Evolutionary conservation across 768 basidiomycete species (phyloP), one percentile per base, ranked within the genome.

Genomic region (Candolleomyces eurysporus): DNA sequence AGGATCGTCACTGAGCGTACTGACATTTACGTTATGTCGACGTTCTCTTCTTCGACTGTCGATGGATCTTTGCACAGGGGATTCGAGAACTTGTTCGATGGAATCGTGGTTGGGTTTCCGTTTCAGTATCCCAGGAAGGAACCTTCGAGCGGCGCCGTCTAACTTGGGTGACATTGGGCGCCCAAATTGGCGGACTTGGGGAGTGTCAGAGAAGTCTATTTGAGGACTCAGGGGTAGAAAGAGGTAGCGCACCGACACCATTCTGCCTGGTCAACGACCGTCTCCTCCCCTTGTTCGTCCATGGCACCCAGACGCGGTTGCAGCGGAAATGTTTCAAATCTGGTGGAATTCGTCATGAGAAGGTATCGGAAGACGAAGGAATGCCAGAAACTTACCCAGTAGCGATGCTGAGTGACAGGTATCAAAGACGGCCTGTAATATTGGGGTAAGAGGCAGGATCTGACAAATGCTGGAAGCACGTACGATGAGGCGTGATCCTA

Each of bases 221-320:
- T 48, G 11, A 67, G 63, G 9, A 60, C 59, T 63, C 2, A 21
- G 19, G 30, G n/a, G 10, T 22, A 22, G 19, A 7, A 49, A 22
- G 9, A 21, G 42, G 16, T 9, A 14, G 62, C 73, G 45, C 40
- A 76, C 77, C 70, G 26, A 69, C 74, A 8, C 54, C 55, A 43
- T 76, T 77, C 73, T 72, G 71, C 42, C 62, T 62, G 6, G 73
- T 68, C 46, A 74, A 68, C 36, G 77, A 76, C 40, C 70, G 66
- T 6, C 81, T 65, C 32, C 64, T 69, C 14, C 78, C 79, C 63
- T 80, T 81, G 42, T 76, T 79, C 2, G 76, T 61, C 79, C 79
- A 82, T 0, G 81, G 81, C 0, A 80, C 78, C 49, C 76, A 81
- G 2, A 80, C 76, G 17, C 76, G 70, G 60, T 82, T 81, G 58